phyloP scores from a whole-genome alignment of 164 flowering plant genomes.

The Aristolochia fimbriata region DNA sequence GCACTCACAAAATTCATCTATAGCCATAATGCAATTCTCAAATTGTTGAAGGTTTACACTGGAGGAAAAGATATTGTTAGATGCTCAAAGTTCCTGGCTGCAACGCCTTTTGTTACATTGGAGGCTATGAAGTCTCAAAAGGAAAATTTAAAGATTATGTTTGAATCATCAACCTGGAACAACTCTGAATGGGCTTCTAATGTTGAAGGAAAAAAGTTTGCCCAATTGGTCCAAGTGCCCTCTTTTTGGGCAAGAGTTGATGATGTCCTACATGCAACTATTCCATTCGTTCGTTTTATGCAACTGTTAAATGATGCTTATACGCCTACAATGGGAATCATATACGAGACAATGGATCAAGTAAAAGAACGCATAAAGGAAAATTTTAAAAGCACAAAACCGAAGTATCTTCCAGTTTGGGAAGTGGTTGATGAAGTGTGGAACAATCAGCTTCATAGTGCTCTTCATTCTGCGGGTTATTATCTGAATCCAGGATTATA shows the following conservation, averaged over 20 bases:
- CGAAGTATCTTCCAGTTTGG: constrained; percentile 38
- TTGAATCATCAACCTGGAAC: constrained; percentile 37
- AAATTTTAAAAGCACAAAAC: constrained; percentile 22
- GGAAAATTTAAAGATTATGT: constrained; percentile 30
- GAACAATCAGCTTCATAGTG: constrained; percentile 49
- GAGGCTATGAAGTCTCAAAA: constrained; percentile 32
- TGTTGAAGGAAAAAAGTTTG: constrained; percentile 29
- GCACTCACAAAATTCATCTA: constrained; percentile 37
- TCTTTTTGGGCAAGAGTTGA: constrained; percentile 40
- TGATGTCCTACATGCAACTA: constrained; percentile 29
- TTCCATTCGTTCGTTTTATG: constrained; percentile 43
- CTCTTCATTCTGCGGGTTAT: constrained; percentile 66
- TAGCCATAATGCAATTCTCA: constrained; percentile 18
- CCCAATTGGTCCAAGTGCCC: constrained; percentile 24
- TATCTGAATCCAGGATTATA: constrained; percentile 45
- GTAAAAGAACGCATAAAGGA: constrained; percentile 44
- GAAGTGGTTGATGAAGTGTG: constrained; percentile 49
- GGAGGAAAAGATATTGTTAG: constrained; percentile 19
- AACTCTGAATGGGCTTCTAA: constrained; percentile 25
- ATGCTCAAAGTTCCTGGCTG: constrained; percentile 23
- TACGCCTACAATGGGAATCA: constrained; percentile 34
- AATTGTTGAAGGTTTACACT: constrained; percentile 26
- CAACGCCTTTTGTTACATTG: constrained; percentile 31
- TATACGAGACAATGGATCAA: constrained; percentile 71
- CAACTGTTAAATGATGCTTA: constrained; percentile 19